Conservation (phyloP, 2,329 filamentous ascomycete genomes). For the Xylariaceae sp. region DNA sequence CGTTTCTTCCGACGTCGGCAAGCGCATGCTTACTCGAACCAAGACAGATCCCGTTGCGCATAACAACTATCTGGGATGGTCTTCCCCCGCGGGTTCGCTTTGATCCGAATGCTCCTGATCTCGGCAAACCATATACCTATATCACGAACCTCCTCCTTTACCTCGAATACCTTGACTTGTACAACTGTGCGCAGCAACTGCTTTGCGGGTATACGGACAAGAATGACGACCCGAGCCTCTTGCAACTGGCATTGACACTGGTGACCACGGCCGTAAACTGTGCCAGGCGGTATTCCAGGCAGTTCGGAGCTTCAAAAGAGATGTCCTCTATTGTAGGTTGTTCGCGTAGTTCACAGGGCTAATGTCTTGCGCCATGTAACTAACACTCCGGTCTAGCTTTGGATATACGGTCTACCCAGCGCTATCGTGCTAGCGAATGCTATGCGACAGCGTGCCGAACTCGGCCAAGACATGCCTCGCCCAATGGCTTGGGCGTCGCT, state of each 20-base stretch:
- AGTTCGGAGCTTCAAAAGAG: neutral
- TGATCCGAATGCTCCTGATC: neutral
- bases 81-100: neutral
- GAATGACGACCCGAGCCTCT: too few species aligned
- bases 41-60: neutral
- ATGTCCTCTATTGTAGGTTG: neutral
- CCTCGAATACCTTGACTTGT: neutral
- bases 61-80: neutral
- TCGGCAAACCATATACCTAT: neutral
- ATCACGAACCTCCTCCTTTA: neutral
- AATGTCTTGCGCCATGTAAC: neutral
- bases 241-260: neutral
- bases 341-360: too few species aligned
- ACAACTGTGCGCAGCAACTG: neutral
- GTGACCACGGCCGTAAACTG: neutral
- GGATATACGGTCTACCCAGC: neutral
- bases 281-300: neutral
- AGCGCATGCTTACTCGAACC: too few species aligned
- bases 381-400: neutral
- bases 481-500: constrained; percentile 1
- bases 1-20: too few species aligned
- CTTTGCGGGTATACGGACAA: neutral
- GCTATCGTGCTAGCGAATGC: neutral
- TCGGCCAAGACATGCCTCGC: neutral
- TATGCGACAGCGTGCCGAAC: neutral